Percentiles rank a stretch among this genome's conserved stretches.
These are phyloP conservation scores for Boletus subluridellus DNA, from an alignment of 1,284 basidiomycete genomes.

Conservation along the genomic window DNA sequence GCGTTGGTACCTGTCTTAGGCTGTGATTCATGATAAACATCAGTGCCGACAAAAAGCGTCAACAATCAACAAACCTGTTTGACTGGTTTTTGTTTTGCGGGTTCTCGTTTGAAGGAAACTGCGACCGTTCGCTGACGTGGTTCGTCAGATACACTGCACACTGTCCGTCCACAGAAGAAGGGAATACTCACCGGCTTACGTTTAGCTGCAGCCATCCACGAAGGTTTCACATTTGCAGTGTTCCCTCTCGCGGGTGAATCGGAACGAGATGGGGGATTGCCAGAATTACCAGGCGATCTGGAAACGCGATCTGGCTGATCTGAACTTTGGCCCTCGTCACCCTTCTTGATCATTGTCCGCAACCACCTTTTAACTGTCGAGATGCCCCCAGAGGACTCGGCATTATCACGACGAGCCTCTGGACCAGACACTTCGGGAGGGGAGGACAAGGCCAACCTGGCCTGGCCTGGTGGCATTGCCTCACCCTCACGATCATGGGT, in stretches of 20 bases:
- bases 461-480: not conserved
- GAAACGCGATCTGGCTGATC: not conserved
- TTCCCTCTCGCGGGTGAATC: not conserved
- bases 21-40: too few species aligned
- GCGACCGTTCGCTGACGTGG: too few species aligned
- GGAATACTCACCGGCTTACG: too few species aligned
- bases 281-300: not conserved
- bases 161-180: too few species aligned
- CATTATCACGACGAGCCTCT: too few species aligned
- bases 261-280: not conserved
- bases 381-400: not conserved
- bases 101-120: too few species aligned
- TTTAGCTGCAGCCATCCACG: not conserved
- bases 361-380: not conserved
- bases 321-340: not conserved
- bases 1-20: too few species aligned
- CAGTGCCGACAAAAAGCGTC: too few species aligned
- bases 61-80: too few species aligned
- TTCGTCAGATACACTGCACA: too few species aligned
- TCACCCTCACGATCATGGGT: not conserved
- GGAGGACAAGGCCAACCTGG: not conserved
- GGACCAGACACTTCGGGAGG: not conserved
- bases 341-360: not conserved
- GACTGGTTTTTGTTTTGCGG: too few species aligned
- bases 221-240: not conserved